Percentiles rank a stretch among this genome's conserved stretches.
Conservation (phyloP, 2,329 filamentous ascomycete genomes). For the Aspergillus chevalieri region DNA sequence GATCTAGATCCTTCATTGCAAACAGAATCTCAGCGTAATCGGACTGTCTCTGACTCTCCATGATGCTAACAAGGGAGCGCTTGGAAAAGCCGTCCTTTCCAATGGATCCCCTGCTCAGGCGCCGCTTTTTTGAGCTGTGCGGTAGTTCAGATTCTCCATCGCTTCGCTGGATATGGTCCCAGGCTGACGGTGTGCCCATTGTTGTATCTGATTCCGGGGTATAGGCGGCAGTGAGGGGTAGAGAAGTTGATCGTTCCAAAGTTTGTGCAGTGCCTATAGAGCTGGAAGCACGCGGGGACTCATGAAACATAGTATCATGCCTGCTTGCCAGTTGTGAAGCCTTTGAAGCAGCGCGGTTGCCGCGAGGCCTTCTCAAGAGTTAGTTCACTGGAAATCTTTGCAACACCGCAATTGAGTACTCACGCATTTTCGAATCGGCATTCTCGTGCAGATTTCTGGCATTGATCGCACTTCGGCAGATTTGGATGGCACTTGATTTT, state of each 20-base stretch:
- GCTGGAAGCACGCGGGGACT: slow-evolving; percentile 15
- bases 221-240: slow-evolving; percentile 24
- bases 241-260: slow-evolving; percentile 25
- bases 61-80: slow-evolving; percentile 6
- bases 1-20: slow-evolving; percentile 23
- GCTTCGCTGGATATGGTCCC: slow-evolving; percentile 20
- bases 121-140: slow-evolving; percentile 16
- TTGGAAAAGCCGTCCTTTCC: slow-evolving; percentile 7
- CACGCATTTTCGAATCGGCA: slow-evolving; percentile 84
- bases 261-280: slow-evolving; percentile 26
- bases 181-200: slow-evolving; percentile 21
- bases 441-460: slow-evolving; percentile 79
- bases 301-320: slow-evolving; percentile 12
- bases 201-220: slow-evolving; percentile 26
- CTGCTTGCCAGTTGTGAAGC: slow-evolving; percentile 16
- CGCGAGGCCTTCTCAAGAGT: slow-evolving; percentile 25
- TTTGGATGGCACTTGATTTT: slow-evolving; percentile 96
- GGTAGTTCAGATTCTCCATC: slow-evolving; percentile 20
- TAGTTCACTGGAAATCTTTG: slow-evolving; percentile 6
- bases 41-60: slow-evolving; percentile 11
- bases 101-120: slow-evolving; percentile 10
- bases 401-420: slow-evolving; percentile 36
- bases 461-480: slow-evolving; percentile 80
- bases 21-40: slow-evolving; percentile 27
- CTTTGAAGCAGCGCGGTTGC: slow-evolving; percentile 24